Percentiles rank a stretch among this genome's conserved stretches.
Conservation (phyloP, 352 stramenopile species). For the Phytophthora cryptogea region DNA sequence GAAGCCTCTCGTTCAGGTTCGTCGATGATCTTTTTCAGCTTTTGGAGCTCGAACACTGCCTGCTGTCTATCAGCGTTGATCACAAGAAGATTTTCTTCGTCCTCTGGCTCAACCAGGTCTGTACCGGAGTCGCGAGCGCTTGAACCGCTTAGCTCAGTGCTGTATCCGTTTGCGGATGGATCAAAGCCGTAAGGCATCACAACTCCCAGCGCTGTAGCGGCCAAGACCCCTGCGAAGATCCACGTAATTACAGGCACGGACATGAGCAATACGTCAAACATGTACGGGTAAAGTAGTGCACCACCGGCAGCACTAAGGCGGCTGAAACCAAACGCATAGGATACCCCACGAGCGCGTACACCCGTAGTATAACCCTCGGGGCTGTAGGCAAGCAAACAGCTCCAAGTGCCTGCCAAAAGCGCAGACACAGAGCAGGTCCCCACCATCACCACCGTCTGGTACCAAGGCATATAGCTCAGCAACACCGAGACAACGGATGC, state of each 20-base stretch:
- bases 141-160: background rate
- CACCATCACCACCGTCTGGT: conserved; percentile 20
- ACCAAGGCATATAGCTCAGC: conserved; percentile 38
- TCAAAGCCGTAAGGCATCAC: conserved; percentile 28
- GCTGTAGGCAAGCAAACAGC: conserved; percentile 29
- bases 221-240: conserved; percentile 32
- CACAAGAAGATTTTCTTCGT: conserved; percentile 1
- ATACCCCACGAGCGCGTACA: conserved; percentile 28
- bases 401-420: conserved; percentile 27
- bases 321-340: conserved; percentile 32
- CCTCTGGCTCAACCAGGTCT: conserved; percentile 9
- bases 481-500: conserved; percentile 15
- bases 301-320: conserved; percentile 22
- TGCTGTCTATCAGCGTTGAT: background rate
- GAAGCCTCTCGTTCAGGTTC: conserved; percentile 3
- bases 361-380: conserved; percentile 21
- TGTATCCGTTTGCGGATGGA: conserved; percentile 1
- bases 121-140: conserved; percentile 8
- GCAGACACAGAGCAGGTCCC: conserved; percentile 23
- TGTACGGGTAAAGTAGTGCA: conserved; percentile 33
- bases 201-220: conserved; percentile 17
- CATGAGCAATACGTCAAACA: conserved; percentile 41
- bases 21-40: background rate
- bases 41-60: background rate
- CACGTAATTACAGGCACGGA: conserved; percentile 33